These are phyloP conservation scores for Gaeumannomyces tritici DNA, from an alignment of 2,329 filamentous ascomycete genomes.

Conservation along the genomic window DNA sequence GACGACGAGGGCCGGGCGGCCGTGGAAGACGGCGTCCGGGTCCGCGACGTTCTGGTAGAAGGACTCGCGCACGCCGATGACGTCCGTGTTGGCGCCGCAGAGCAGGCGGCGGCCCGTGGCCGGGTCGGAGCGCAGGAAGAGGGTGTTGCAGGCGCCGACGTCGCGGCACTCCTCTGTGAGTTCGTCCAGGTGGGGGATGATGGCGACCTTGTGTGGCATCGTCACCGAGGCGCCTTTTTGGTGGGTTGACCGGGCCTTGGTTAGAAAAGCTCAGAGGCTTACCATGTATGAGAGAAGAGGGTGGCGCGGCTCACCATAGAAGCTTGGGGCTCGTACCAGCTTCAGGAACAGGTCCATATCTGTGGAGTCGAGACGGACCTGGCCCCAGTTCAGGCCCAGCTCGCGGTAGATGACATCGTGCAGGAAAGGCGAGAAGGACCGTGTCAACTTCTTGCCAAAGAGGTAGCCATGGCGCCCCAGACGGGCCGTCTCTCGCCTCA, in stretches of 20 bases:
- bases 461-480: slow-evolving; percentile 41
- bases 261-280: no score
- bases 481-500: neutral
- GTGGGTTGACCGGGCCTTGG: no score
- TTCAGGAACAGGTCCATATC: slow-evolving; percentile 38
- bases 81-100: slow-evolving; percentile 75
- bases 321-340: slow-evolving; percentile 45
- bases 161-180: slow-evolving; percentile 63
- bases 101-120: slow-evolving; percentile 37
- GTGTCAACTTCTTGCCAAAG: slow-evolving; percentile 46
- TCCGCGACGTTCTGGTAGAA: slow-evolving; percentile 47
- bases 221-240: slow-evolving; percentile 58
- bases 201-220: slow-evolving; percentile 76
- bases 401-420: slow-evolving; percentile 44
- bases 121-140: slow-evolving; percentile 49
- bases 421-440: slow-evolving; percentile 45
- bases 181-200: slow-evolving; percentile 63
- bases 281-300: no score
- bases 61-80: slow-evolving; percentile 65
- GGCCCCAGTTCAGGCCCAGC: slow-evolving; percentile 39
- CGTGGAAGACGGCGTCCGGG: slow-evolving; percentile 35
- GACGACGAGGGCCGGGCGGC: slow-evolving; percentile 60
- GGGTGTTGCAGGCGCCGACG: slow-evolving; percentile 72
- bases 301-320: slow-evolving; percentile 39
- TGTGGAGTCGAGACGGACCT: slow-evolving; percentile 41